These are phyloP conservation scores for Aspergillus hancockii DNA, from an alignment of 495 filamentous ascomycete genomes.

Conservation along the genomic window DNA sequence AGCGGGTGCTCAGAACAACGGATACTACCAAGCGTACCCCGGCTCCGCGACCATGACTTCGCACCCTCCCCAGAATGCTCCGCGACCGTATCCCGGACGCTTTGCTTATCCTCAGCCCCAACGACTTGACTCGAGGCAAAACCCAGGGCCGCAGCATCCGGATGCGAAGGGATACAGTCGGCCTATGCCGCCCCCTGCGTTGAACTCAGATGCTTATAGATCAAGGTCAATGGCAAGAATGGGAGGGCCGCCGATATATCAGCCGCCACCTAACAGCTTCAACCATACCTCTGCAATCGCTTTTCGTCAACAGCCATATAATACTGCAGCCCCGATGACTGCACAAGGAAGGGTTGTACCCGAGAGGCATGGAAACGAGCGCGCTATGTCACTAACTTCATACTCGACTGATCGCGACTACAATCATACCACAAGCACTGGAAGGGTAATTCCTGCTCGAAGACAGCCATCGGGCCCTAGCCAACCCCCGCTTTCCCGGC, in stretches of 20 bases:
- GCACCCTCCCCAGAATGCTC: slow-evolving; percentile 63
- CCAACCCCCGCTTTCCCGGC: slow-evolving; percentile 18
- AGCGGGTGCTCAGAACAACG: slow-evolving; percentile 33
- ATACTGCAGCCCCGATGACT: slow-evolving; percentile 64
- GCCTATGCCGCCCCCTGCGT: slow-evolving; percentile 60
- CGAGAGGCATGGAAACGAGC: slow-evolving; percentile 79
- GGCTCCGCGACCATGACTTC: slow-evolving; percentile 58
- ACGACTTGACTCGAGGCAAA: slow-evolving; percentile 68
- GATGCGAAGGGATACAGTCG: slow-evolving; percentile 51
- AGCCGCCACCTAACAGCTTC: slow-evolving; percentile 64
- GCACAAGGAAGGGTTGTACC: slow-evolving; percentile 90
- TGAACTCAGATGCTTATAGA: slow-evolving; percentile 82
- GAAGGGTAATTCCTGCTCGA: slow-evolving; percentile 77
- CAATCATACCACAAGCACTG: slow-evolving; percentile 80
- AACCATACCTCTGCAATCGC: slow-evolving; percentile 67
- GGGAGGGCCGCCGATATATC: slow-evolving; percentile 65
- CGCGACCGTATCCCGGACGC: slow-evolving; percentile 61
- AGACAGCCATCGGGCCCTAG: slow-evolving; percentile 57
- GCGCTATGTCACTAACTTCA: slow-evolving; percentile 92
- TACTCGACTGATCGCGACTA: slow-evolving; percentile 78
- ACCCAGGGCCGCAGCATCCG: slow-evolving; percentile 56
- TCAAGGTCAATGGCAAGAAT: slow-evolving; percentile 88
- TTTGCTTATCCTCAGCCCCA: slow-evolving; percentile 67
- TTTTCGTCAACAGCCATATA: slow-evolving; percentile 76
- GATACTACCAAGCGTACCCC: slow-evolving; percentile 47